These are phyloP conservation scores for Castanea mollissima DNA, from an alignment of 306 rosid species.

Conservation along the genomic window DNA sequence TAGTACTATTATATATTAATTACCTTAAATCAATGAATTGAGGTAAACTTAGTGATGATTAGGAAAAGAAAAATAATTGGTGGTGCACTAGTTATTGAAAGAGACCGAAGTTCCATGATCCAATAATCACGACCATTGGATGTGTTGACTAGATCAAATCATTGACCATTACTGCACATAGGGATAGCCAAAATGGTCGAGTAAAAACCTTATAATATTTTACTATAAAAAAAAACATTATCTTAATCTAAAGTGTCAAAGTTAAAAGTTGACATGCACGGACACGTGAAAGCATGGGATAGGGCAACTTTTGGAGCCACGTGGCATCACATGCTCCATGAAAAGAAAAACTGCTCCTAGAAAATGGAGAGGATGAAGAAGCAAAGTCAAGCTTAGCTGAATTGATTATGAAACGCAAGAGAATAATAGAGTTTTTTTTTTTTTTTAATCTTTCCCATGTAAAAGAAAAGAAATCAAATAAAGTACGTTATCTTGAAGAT, in stretches of 20 bases:
- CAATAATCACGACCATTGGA: not conserved
- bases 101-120: not conserved
- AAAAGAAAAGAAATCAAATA: constrained; percentile 2
- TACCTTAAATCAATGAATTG: not conserved
- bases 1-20: not conserved
- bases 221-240: constrained; percentile 16
- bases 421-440: not conserved
- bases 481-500: constrained; percentile 20
- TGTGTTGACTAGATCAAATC: not conserved
- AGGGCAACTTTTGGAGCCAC: constrained; percentile 1
- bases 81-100: not conserved
- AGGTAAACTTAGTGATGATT: not conserved
- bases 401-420: not conserved
- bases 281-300: constrained; percentile 31
- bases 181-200: too few species aligned
- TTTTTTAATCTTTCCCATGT: not conserved
- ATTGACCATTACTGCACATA: not conserved
- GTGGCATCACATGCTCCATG: not conserved
- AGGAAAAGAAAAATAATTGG: too few species aligned
- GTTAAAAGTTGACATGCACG: constrained; percentile 36
- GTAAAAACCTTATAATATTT: not conserved
- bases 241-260: constrained; percentile 8
- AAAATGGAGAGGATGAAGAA: not conserved
- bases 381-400: constrained; percentile 29
- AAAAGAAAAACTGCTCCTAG: not conserved